These are phyloP conservation scores for Tetracladium setigerum DNA, from an alignment of 495 filamentous ascomycete genomes.

Conservation along the genomic window DNA sequence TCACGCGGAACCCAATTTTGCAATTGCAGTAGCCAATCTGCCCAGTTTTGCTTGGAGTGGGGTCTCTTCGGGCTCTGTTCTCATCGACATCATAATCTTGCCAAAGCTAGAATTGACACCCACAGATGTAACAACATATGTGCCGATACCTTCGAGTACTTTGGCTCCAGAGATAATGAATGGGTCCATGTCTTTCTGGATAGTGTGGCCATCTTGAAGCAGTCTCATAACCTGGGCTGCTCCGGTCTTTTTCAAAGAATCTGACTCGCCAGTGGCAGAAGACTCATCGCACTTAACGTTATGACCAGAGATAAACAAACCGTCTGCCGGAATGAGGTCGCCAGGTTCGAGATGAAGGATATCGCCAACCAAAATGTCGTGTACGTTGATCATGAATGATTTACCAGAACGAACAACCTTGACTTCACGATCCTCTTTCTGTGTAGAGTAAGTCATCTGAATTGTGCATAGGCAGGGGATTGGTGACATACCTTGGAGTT, in stretches of 20 bases:
- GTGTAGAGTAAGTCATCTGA: too few relatives aligned
- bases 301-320: constrained; percentile 60
- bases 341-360: constrained; percentile 74
- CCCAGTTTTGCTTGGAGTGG: constrained; percentile 87
- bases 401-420: constrained; percentile 69
- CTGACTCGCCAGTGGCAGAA: constrained; percentile 74
- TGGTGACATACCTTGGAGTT: constrained; percentile 73
- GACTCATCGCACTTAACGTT: constrained; percentile 70
- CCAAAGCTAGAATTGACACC: constrained; percentile 79
- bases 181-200: constrained; percentile 74
- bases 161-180: constrained; percentile 89
- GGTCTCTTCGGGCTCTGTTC: constrained; percentile 77
- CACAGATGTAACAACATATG: constrained; percentile 74
- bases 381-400: constrained; percentile 59
- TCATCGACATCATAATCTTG: constrained; percentile 83
- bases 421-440: constrained; percentile 69
- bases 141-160: constrained; percentile 77
- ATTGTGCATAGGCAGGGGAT: too few relatives aligned
- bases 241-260: constrained; percentile 67
- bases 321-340: constrained; percentile 73
- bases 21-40: constrained; percentile 79
- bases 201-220: constrained; percentile 64
- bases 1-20: constrained; percentile 76
- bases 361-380: constrained; percentile 75
- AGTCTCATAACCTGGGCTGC: constrained; percentile 64